These are phyloP conservation scores for Sophora flavescens DNA, from an alignment of 306 rosid species.

Conservation along the genomic window DNA sequence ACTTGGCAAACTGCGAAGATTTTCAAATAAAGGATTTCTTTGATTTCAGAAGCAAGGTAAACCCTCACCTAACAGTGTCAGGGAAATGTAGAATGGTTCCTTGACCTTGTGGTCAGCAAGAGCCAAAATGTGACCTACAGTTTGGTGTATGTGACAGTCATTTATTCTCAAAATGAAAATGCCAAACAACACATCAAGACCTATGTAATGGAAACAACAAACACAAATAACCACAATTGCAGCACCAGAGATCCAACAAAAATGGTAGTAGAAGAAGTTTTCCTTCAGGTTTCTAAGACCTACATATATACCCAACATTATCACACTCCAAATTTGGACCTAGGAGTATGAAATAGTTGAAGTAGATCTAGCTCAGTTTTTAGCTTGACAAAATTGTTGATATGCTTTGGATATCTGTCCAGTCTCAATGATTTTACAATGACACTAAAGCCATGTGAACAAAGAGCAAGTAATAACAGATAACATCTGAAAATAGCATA, in stretches of 20 bases:
- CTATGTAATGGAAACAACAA: background rate
- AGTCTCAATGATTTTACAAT: background rate
- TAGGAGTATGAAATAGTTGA: background rate
- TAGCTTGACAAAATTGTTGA: background rate
- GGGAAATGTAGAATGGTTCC: no score
- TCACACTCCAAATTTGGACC: conserved; percentile 2
- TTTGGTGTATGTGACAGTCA: background rate
- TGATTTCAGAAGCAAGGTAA: no score
- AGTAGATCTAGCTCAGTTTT: conserved; percentile 1
- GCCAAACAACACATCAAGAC: background rate
- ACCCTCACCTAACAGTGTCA: no score
- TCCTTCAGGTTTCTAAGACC: background rate
- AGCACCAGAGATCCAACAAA: background rate
- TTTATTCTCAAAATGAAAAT: background rate
- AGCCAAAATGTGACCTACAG: background rate
- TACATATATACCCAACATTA: background rate
- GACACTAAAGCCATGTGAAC: conserved; percentile 22
- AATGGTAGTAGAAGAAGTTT: background rate
- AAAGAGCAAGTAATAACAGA: conserved; percentile 36
- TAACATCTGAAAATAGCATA: conserved; percentile 35
- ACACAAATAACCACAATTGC: background rate
- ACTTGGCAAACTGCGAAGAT: no score
- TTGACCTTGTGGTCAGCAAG: background rate
- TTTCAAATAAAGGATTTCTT: no score
- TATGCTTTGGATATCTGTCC: conserved; percentile 19